A percentile compares a stretch with the other conserved stretches of the same genome.
These are phyloP conservation scores for Wickerhamiella cacticola DNA, from an alignment of 805 yeast species.

Conservation along the genomic window DNA sequence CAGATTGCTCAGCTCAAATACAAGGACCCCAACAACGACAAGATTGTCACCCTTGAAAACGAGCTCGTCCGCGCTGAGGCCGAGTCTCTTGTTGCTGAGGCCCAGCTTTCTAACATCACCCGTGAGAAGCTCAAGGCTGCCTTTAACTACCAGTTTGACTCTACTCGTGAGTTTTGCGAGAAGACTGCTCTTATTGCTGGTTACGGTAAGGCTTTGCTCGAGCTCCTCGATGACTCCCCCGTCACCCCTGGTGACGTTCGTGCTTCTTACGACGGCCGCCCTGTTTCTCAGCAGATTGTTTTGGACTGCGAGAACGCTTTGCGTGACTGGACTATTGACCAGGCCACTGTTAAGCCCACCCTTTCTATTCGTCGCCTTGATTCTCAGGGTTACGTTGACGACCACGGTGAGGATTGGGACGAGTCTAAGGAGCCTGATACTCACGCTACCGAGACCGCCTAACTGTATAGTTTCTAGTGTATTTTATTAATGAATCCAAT, in stretches of 20 bases:
- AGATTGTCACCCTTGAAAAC: slow-evolving; percentile 90
- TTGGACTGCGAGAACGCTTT: slow-evolving; percentile 93
- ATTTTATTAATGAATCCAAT: slow-evolving; percentile 1
- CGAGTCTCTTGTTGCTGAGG: slow-evolving; percentile 97
- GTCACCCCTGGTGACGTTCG: slow-evolving; percentile 99
- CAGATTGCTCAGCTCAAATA: slow-evolving; percentile 95
- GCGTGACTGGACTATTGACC: slow-evolving; percentile 93
- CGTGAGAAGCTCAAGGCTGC: slow-evolving; percentile 97
- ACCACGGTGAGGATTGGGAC: slow-evolving; percentile 31
- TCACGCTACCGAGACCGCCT: slow-evolving; percentile 20
- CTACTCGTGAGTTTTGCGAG: slow-evolving; percentile 88
- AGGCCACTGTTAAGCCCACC: slow-evolving; percentile 89
- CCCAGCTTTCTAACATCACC: slow-evolving; percentile 94
- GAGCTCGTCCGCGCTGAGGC: slow-evolving; percentile 99
- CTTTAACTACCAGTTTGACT: slow-evolving; percentile 91
- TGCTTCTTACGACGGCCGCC: slow-evolving; percentile 96
- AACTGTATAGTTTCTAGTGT: slow-evolving; percentile 7
- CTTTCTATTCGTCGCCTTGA: slow-evolving; percentile 69
- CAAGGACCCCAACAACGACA: slow-evolving; percentile 96
- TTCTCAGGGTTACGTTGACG: slow-evolving; percentile 28
- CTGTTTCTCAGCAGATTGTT: slow-evolving; percentile 94
- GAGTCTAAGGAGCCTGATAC: slow-evolving; percentile 29
- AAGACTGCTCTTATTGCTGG: slow-evolving; percentile 96
- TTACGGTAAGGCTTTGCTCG: slow-evolving; percentile 94
- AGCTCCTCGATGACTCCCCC: slow-evolving; percentile 90